A percentile compares a stretch with the other conserved stretches of the same genome.
Conservation (phyloP, 306 rosid genomes). For the Citrullus amarus region DNA sequence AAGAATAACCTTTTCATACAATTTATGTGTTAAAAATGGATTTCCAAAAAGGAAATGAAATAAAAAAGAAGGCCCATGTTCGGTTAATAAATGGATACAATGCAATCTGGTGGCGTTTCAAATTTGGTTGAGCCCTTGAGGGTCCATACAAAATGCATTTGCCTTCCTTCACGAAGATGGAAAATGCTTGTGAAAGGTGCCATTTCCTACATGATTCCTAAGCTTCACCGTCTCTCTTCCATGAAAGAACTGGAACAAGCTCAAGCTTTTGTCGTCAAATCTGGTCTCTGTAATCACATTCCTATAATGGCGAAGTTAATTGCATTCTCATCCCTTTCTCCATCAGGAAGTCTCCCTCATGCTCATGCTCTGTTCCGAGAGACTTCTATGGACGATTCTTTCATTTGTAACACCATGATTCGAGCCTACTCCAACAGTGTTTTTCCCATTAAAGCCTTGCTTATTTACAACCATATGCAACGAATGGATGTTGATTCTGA, state of each 20-base stretch:
- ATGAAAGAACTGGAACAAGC: constrained; percentile 29
- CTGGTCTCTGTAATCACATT: constrained; percentile 21
- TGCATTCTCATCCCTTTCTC: constrained; percentile 35
- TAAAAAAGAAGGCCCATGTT: not conserved
- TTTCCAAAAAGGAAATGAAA: too few relatives aligned
- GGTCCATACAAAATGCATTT: not conserved
- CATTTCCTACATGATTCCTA: constrained; percentile 8
- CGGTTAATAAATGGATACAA: not conserved
- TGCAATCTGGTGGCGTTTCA: not conserved
- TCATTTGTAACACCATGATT: constrained; percentile 45
- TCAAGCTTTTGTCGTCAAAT: constrained; percentile 38
- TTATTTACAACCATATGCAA: constrained; percentile 37
- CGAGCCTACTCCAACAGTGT: constrained; percentile 44
- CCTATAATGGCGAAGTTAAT: constrained; percentile 24
- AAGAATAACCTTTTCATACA: too few relatives aligned
- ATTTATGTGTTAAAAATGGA: too few relatives aligned
- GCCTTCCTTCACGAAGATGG: not conserved
- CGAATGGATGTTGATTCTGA: constrained; percentile 17
- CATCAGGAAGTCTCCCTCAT: constrained; percentile 40
- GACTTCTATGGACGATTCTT: constrained; percentile 35
- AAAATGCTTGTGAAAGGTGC: constrained; percentile 11
- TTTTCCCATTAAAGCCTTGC: constrained; percentile 35
- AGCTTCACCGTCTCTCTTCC: constrained; percentile 28
- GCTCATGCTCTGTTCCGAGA: constrained; percentile 45
- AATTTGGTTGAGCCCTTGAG: not conserved